phyloP scores from a whole-genome alignment of 495 filamentous ascomycete genomes.

The Podospora bellae-mahoneyi region DNA sequence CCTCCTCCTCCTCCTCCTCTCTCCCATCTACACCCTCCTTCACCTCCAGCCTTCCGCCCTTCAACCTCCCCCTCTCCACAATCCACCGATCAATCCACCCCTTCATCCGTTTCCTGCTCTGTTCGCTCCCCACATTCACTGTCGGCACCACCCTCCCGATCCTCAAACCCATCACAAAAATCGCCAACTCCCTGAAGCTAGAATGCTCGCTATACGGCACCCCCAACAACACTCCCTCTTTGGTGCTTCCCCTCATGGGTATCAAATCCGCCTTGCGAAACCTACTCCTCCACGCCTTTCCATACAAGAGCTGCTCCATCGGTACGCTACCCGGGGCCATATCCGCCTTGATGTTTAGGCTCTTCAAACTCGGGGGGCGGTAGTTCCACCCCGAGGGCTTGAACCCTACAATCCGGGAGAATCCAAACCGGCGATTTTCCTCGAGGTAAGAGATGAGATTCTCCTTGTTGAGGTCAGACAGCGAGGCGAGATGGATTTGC shows the following conservation, averaged over 20 bases:
- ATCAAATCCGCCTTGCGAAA: slow-evolving; percentile 64
- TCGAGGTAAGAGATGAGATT: slow-evolving; percentile 86
- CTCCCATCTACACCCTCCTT: slow-evolving; percentile 29
- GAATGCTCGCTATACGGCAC: slow-evolving; percentile 96
- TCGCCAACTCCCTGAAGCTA: slow-evolving; percentile 85
- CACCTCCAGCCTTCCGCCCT: slow-evolving; percentile 60
- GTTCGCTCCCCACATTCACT: slow-evolving; percentile 76
- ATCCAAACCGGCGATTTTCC: slow-evolving; percentile 63
- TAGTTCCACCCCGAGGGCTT: slow-evolving; percentile 92
- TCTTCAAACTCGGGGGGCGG: slow-evolving; percentile 47
- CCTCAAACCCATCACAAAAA: slow-evolving; percentile 83
- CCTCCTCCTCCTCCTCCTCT: slow-evolving; percentile 26
- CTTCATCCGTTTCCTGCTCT: slow-evolving; percentile 75
- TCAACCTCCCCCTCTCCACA: slow-evolving; percentile 65
- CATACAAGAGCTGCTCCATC: slow-evolving; percentile 62
- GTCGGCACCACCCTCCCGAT: slow-evolving; percentile 91
- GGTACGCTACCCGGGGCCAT: slow-evolving; percentile 35
- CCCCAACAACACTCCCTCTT: slow-evolving; percentile 74
- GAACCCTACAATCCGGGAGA: slow-evolving; percentile 85
- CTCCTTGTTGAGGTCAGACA: slow-evolving; percentile 86
- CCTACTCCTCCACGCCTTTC: slow-evolving; percentile 65
- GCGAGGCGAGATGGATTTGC: slow-evolving; percentile 95
- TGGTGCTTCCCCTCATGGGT: slow-evolving; percentile 74
- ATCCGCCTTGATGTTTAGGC: slow-evolving; percentile 27
- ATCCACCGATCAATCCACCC: slow-evolving; percentile 86